Evolutionary conservation across 257 asterid species (phyloP).

Genomic region (Catharanthus roseus): DNA sequence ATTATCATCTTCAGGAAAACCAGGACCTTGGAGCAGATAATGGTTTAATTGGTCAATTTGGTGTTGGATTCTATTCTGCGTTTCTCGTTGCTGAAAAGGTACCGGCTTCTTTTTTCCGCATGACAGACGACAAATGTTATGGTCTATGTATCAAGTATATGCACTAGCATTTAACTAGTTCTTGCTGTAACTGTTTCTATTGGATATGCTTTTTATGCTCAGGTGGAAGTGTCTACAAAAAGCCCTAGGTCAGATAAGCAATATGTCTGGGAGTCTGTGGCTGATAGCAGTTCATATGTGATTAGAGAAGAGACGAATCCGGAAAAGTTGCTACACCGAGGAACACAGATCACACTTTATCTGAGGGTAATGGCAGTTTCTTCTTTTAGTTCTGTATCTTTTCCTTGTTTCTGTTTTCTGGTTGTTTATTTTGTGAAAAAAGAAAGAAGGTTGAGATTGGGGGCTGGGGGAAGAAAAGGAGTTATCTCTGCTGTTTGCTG

Average conservation of each 20-base stretch:
- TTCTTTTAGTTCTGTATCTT: neutral
- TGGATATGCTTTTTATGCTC: conserved; percentile 9
- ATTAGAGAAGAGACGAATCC: conserved; percentile 86
- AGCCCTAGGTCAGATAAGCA: conserved; percentile 96
- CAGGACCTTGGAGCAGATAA: conserved; percentile 78
- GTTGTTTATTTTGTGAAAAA: neutral
- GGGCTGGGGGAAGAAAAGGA: too few relatives aligned
- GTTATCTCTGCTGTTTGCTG: too few relatives aligned
- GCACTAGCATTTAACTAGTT: neutral
- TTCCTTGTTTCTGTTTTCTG: neutral
- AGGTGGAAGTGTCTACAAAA: conserved; percentile 94
- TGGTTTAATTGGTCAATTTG: conserved; percentile 97
- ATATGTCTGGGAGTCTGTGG: conserved; percentile 84
- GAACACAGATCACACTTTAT: conserved; percentile 92
- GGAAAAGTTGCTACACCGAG: conserved; percentile 54
- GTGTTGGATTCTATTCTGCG: conserved; percentile 97
- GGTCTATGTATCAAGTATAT: neutral
- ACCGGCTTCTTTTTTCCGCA: neutral
- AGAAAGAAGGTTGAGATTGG: neutral
- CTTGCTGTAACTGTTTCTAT: conserved; percentile 12
- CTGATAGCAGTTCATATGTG: conserved; percentile 83
- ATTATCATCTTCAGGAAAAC: conserved; percentile 51
- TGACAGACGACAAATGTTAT: neutral
- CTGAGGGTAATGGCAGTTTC: conserved; percentile 47
- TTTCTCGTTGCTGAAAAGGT: conserved; percentile 94